Percentiles rank a stretch among this genome's conserved stretches.
Evolutionary conservation across 192 early-diverging fungal genomes (phyloP).

Genomic region (Geranomyces michiganensis): DNA sequence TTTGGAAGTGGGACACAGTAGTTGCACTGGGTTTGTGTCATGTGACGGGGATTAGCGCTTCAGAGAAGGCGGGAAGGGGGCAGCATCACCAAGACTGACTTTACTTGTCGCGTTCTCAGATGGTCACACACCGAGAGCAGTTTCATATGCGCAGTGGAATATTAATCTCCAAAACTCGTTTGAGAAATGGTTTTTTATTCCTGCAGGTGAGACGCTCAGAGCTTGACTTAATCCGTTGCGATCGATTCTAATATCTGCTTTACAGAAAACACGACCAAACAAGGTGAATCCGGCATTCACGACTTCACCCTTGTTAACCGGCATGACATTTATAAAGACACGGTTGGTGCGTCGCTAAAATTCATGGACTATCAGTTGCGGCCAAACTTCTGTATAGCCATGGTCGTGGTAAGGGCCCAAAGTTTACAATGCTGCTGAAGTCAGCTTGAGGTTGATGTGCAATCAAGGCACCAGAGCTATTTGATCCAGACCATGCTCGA

Average conservation of each 20-base stretch:
- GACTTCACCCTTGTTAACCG: conserved; percentile 70
- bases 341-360: conserved; percentile 65
- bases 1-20: conserved; percentile 36
- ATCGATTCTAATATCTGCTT: not conserved
- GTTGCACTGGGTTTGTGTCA: too few relatives aligned
- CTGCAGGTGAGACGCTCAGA: conserved; percentile 53
- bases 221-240: not conserved
- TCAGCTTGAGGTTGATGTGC: not conserved
- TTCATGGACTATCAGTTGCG: conserved; percentile 92
- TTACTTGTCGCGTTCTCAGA: not conserved
- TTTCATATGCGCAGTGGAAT: conserved; percentile 80
- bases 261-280: conserved; percentile 41
- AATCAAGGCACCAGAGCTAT: conserved; percentile 83
- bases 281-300: conserved; percentile 63
- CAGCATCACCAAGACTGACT: too few relatives aligned
- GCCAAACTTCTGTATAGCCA: conserved; percentile 88
- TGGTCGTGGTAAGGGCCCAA: conserved; percentile 66
- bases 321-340: conserved; percentile 95
- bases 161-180: conserved; percentile 77
- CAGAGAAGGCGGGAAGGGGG: too few relatives aligned
- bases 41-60: too few relatives aligned
- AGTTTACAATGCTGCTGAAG: not conserved
- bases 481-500: conserved; percentile 76
- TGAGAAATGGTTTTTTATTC: conserved; percentile 90
- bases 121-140: not conserved